Evolutionary conservation across 208 protist genomes (phyloP).

Genomic region (Acanthamoeba lenticulata): DNA sequence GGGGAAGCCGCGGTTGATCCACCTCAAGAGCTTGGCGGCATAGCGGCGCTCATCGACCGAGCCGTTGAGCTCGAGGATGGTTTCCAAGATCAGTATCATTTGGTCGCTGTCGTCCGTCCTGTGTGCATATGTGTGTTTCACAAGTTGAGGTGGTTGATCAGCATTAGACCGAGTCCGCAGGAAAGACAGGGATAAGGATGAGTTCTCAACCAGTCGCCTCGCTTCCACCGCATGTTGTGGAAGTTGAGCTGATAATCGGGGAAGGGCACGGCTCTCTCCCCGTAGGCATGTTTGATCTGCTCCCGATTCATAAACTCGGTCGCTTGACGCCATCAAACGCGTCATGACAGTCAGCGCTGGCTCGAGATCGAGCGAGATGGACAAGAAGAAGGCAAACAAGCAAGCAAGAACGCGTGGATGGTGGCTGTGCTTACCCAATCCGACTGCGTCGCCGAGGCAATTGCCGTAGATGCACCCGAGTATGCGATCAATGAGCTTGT

Average conservation of each 20-base stretch:
- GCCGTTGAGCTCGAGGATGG: constrained; percentile 70
- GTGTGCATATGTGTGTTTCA: not conserved
- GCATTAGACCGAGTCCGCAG: too few species aligned
- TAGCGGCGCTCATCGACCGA: not conserved
- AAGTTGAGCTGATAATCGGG: constrained; percentile 74
- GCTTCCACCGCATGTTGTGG: constrained; percentile 76
- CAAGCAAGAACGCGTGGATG: not conserved
- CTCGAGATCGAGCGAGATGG: not conserved
- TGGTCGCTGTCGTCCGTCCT: constrained; percentile 85
- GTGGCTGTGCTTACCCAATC: constrained; percentile 35
- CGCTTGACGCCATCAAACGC: not conserved
- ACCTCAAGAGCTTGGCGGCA: not conserved
- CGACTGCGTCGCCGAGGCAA: constrained; percentile 80
- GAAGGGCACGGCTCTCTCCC: constrained; percentile 69
- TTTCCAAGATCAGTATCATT: constrained; percentile 79
- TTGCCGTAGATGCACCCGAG: constrained; percentile 80
- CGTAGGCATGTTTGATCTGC: constrained; percentile 50
- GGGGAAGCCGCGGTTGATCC: constrained; percentile 78
- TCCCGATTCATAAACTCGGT: constrained; percentile 79
- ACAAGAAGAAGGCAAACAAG: not conserved
- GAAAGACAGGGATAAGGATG: not conserved
- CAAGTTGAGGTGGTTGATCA: not conserved
- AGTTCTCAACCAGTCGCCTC: constrained; percentile 69
- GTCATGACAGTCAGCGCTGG: not conserved
- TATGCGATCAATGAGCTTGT: constrained; percentile 72